Evolutionary conservation across 768 basidiomycete species (phyloP).

Genomic region (Psilocybe azurescens): DNA sequence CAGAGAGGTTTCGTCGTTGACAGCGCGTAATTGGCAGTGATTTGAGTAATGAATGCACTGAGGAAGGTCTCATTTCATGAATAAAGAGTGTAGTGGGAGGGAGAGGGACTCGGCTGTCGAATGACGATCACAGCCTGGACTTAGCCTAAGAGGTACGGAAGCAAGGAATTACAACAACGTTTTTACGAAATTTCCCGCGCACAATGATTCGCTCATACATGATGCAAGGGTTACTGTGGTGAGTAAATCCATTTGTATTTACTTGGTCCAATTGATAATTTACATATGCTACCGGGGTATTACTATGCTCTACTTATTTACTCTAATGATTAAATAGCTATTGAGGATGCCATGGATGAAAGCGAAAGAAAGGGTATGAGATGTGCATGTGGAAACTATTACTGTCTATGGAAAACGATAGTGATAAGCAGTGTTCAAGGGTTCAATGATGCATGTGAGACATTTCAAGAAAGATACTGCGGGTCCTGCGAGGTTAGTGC

Average conservation of each 20-base stretch:
- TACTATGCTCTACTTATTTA: neutral
- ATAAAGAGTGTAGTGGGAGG: conserved; percentile 7
- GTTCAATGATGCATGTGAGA: neutral
- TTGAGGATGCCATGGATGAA: neutral
- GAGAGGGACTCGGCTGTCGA: conserved; percentile 6
- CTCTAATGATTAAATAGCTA: conserved; percentile 3
- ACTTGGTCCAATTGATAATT: conserved; percentile 13
- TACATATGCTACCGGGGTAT: conserved; percentile 17
- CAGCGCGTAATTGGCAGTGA: conserved; percentile 30
- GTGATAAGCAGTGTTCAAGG: conserved; percentile 4
- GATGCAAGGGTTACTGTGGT: conserved; percentile 3
- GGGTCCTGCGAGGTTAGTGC: neutral
- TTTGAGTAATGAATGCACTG: conserved; percentile 22
- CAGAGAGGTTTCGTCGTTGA: conserved; percentile 42
- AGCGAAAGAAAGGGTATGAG: neutral
- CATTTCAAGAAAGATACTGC: neutral
- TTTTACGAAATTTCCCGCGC: conserved; percentile 32
- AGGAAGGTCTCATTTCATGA: conserved; percentile 21
- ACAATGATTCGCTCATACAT: conserved; percentile 22
- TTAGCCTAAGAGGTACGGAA: conserved; percentile 4
- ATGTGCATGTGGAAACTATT: neutral
- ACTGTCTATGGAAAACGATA: conserved; percentile 9
- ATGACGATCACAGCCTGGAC: neutral
- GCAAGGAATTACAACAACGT: conserved; percentile 13
- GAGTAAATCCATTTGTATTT: conserved; percentile 15